phyloP scores from a whole-genome alignment of 208 protist genomes.

The Leishmania tarentolae region DNA sequence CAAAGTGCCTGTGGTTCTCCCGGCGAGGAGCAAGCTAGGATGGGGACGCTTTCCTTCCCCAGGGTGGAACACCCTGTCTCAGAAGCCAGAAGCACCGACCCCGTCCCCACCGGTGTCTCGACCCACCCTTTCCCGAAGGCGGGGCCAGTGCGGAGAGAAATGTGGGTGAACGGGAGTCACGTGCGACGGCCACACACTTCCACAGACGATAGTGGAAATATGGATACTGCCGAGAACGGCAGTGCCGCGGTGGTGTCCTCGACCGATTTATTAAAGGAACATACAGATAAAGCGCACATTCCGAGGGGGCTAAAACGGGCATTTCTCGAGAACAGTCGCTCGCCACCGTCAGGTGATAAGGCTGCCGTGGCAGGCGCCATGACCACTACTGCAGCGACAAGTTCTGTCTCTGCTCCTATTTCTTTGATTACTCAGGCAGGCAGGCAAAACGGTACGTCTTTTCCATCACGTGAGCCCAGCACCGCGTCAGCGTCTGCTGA shows the following conservation, averaged over 20 bases:
- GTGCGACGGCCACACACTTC: constrained; percentile 4
- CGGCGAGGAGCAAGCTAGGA: neutral
- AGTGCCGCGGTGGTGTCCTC: neutral
- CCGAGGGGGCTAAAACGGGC: neutral
- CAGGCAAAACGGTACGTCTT: neutral
- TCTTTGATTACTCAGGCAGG: neutral
- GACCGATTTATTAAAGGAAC: neutral
- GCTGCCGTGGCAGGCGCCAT: neutral
- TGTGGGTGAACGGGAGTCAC: constrained; percentile 5
- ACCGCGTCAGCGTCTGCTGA: neutral
- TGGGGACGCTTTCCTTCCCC: neutral
- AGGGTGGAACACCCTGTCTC: neutral
- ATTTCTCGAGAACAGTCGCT: neutral
- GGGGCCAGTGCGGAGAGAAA: constrained; percentile 6
- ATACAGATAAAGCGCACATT: neutral
- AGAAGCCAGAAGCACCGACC: neutral
- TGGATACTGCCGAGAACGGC: neutral
- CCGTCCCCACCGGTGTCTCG: neutral
- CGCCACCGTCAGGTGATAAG: neutral
- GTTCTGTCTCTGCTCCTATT: neutral
- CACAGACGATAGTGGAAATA: neutral
- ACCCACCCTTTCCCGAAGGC: constrained; percentile 1
- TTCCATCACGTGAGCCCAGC: neutral
- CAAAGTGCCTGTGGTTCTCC: neutral
- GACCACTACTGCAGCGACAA: neutral